phyloP scores from a whole-genome alignment of 257 asterid genomes.

The Solanum appendiculatum region DNA sequence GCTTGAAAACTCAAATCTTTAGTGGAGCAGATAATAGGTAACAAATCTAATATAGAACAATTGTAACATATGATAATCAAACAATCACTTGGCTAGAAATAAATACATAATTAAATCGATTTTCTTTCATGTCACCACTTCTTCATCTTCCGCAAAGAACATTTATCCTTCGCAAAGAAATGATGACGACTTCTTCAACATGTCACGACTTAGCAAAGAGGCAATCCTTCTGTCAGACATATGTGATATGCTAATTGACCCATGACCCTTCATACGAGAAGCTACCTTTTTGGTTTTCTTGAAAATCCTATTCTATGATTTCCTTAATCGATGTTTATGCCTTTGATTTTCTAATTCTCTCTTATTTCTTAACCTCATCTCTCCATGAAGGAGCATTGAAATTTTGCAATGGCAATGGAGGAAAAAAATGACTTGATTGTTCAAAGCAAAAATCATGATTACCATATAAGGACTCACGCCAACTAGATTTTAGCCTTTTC shows the following conservation, averaged over 20 bases:
- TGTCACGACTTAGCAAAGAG: slow-evolving; percentile 60
- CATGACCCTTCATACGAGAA: slow-evolving; percentile 67
- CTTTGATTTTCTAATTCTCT: slow-evolving; percentile 63
- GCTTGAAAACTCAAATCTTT: background rate
- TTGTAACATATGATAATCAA: background rate
- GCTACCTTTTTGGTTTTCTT: slow-evolving; percentile 70
- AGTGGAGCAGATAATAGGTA: background rate
- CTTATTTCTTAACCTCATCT: slow-evolving; percentile 55
- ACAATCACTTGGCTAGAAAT: background rate
- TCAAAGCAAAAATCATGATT: slow-evolving; percentile 18
- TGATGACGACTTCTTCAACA: slow-evolving; percentile 89
- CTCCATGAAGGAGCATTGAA: slow-evolving; percentile 18
- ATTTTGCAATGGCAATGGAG: slow-evolving; percentile 27
- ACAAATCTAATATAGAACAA: background rate
- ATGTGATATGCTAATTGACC: slow-evolving; percentile 67
- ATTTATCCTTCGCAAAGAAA: slow-evolving; percentile 87
- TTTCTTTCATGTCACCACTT: slow-evolving; percentile 18
- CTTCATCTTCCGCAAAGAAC: slow-evolving; percentile 88
- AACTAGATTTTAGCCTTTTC: slow-evolving; percentile 10
- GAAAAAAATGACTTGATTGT: slow-evolving; percentile 45
- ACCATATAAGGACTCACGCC: slow-evolving; percentile 15
- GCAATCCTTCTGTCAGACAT: slow-evolving; percentile 71
- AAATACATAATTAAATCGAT: background rate
- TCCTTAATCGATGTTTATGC: slow-evolving; percentile 68
- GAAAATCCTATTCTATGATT: slow-evolving; percentile 67